A percentile compares a stretch with the other conserved stretches of the same genome.
These are phyloP conservation scores for Nicotiana attenuata DNA, from an alignment of 257 asterid genomes.

Conservation along the genomic window DNA sequence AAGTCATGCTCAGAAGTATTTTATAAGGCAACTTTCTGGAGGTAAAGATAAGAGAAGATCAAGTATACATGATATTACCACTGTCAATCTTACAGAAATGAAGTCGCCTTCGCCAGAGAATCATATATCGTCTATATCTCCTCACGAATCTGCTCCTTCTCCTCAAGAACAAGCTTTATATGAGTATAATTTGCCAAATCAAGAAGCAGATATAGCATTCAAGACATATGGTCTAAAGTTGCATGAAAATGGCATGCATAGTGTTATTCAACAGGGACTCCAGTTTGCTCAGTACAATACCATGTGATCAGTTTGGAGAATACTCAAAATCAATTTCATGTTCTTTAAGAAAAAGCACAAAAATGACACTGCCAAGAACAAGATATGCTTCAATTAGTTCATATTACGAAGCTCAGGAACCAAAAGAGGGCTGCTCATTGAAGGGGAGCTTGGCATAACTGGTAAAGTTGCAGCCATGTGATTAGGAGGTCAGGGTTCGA, in stretches of 20 bases:
- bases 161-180: conserved; percentile 17
- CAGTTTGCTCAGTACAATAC: conserved; percentile 35
- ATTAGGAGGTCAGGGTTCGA: too few relatives aligned
- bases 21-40: conserved; percentile 78
- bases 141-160: conserved; percentile 27
- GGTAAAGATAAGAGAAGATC: conserved; percentile 91
- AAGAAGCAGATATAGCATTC: conserved; percentile 44
- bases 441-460: too few relatives aligned
- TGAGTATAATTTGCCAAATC: conserved; percentile 26
- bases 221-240: not conserved
- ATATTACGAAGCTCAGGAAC: not conserved
- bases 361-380: not conserved
- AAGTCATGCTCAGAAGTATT: conserved; percentile 92
- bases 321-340: conserved; percentile 41
- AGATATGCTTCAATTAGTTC: not conserved
- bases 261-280: conserved; percentile 30
- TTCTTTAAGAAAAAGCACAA: conserved; percentile 1
- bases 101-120: conserved; percentile 35
- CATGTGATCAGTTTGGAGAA: not conserved
- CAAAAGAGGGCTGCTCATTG: not conserved
- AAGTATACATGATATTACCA: conserved; percentile 89
- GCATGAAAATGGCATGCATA: conserved; percentile 15
- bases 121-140: conserved; percentile 16
- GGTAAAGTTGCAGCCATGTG: too few relatives aligned
- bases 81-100: conserved; percentile 41